phyloP scores from a whole-genome alignment of 176 grass and related monocot species.

The Guadua angustifolia region DNA sequence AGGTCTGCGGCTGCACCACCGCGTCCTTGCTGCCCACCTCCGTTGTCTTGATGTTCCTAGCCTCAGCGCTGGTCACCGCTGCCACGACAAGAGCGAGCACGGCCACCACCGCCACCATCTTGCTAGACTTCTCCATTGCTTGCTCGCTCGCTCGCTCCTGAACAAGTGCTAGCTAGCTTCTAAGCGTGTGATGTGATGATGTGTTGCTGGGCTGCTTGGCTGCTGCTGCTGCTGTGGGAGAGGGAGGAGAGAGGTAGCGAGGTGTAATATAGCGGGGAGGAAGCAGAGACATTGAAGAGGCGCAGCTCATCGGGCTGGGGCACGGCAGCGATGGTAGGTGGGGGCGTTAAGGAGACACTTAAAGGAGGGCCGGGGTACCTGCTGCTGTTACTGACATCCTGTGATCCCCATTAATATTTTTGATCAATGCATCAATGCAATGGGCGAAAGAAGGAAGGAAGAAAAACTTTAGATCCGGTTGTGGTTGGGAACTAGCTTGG shows the following conservation, averaged over 20 bases:
- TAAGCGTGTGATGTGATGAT: slow-evolving; percentile 8
- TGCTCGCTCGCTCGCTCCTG: background rate
- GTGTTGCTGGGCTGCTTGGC: background rate
- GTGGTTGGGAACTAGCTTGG: slow-evolving; percentile 5
- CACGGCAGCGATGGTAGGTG: slow-evolving; percentile 45
- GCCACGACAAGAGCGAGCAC: slow-evolving; percentile 48
- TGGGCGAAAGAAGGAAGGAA: background rate
- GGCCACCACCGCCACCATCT: slow-evolving; percentile 45
- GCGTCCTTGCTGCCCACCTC: slow-evolving; percentile 39
- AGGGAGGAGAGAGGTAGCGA: slow-evolving; percentile 14
- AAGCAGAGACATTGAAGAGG: slow-evolving; percentile 46
- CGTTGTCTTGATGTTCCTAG: slow-evolving; percentile 66
- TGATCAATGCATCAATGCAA: slow-evolving; percentile 22
- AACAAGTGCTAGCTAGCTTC: background rate
- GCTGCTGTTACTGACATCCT: slow-evolving; percentile 52
- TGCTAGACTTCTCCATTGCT: slow-evolving; percentile 63
- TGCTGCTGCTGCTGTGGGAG: slow-evolving; percentile 7
- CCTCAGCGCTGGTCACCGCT: slow-evolving; percentile 49
- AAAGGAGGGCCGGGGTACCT: slow-evolving; percentile 49
- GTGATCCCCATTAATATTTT: slow-evolving; percentile 55
- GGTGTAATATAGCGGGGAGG: slow-evolving; percentile 40
- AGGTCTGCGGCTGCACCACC: slow-evolving; percentile 64
- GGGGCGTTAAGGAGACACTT: slow-evolving; percentile 42
- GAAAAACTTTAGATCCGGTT: slow-evolving; percentile 37
- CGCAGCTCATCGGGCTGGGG: slow-evolving; percentile 40